Evolutionary conservation across 2,329 filamentous ascomycete species (phyloP), one percentile per base, ranked within the genome.

Genomic region (Neospermospora avenae): DNA sequence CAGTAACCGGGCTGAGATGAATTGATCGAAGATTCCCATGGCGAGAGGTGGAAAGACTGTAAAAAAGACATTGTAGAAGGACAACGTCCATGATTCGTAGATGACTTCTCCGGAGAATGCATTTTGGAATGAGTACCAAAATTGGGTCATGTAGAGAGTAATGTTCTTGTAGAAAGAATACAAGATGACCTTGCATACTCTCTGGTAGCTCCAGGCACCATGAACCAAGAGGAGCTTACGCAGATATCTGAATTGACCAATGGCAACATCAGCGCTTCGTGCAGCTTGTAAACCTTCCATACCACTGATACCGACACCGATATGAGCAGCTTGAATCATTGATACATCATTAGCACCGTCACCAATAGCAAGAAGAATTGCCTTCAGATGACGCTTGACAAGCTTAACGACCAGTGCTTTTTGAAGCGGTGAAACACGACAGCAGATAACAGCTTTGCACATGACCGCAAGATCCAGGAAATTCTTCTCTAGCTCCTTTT

Each of bases 131-230:
- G 92, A 91, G 77, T 95, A 98, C 90, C 96, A 99, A 74, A 99
- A 99, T 74, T 99, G 96, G 62, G 96, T 99, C 89, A 99, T 93
- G 77, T 98, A 99, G 63, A 99, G 81, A 20, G 93, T 89, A 67
- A 98, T 97, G 77, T 99, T 99, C 82, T 99, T 99, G 82, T 99
- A 99, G 75, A 98, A 99, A 6, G 95, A 98, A 77, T 96, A 99
- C 64, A 99, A 77, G 70, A 99, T 98, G 61, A 96, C 92, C 78
- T 96, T 96, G 82, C 90, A 93, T 73, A 99, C 89, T 61, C 95
- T 89, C 74, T 97, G 93, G 73, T 99, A 99, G 73, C 91, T 96
- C 95, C 95, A 99, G 5, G 93, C 88, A 24, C 95, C 95, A 72
- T 99, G 95, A 11, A 99, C 95, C 25, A 99, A 83, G 28, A 98